Evolutionary conservation across 2,329 filamentous ascomycete species (phyloP), one percentile per base, ranked within the genome.

Genomic region (Phyllosticta paracitricarpa): DNA sequence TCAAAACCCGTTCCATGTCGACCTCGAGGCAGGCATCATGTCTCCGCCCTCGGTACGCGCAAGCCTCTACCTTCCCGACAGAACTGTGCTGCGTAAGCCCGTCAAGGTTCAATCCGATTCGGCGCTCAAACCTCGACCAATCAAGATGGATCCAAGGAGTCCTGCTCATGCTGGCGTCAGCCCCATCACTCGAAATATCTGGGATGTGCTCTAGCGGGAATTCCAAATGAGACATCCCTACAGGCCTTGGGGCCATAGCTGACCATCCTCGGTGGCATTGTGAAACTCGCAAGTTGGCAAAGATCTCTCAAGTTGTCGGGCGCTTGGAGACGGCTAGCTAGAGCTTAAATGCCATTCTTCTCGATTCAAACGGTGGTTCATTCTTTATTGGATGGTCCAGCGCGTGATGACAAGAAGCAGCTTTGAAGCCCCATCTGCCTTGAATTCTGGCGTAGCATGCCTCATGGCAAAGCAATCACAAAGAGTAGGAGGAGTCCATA

Each of bases 131-230:
- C 56, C 51, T 24, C 51, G 51, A 14, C 51, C 56, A 6, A 51
- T 51, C 22, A 56, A 55, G n/a, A 55, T 58, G 26, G 88, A 92
- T 69, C 89, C 89, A 14, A 78, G 89, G 66, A 91, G 88, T 70
- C 89, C 89, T 17, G 86, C 88, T 0, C 89, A 87, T 12, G 84
- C 83, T 68, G 88, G 89, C 51, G 87, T 88, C 71, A 85, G 84
- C 62, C 87, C 89, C 2, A 91, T 93, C 63, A 84, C 86, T 58
- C 81, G 89, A 61, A 91, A 87, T 62, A 93, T 93, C 68, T 87
- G 89, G 71, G 88, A 91, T 68, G 78, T 91, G 58, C 77, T 92
- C 73, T 91, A 56, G 58, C 33, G 19, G 40, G 14, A 14, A 25
- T 28, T 14, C 53, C 26, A 33, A 22, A 22, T 22, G 19, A 22